Evolutionary conservation across 768 basidiomycete species (phyloP), one percentile per base, ranked within the genome.

Genomic region (Austroboletus festivus): DNA sequence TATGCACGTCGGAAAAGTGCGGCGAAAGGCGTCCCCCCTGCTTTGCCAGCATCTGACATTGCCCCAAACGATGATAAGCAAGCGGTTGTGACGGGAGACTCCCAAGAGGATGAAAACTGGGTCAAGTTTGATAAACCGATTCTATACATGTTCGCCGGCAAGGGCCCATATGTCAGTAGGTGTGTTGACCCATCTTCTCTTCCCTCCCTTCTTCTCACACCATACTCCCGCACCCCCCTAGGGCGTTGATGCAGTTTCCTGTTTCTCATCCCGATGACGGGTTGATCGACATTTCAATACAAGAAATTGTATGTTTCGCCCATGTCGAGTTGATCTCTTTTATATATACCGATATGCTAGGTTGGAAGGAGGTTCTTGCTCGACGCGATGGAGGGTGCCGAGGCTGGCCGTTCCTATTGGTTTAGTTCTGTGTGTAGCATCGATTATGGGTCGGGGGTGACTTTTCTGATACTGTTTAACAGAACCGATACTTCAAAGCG

Each of bases 221-320:
- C 12, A 33, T 13, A 28, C 18, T 8, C 42, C 50, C 18, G 46
- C 33, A 11, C n/a, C 24, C 24, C 34, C 13, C 50, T 44, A 85
- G 85, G 16, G 84, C 86, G 48, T 73, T 86, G 31, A 85, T 92
- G 84, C 81, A 89, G 21, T 93, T 92, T 60, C 92, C 89, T 0
- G 83, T 89, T 4, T 88, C 88, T 19, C 63, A 85, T 42, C 86
- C 89, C 0, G 80, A 86, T 50, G 89, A 93, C 58, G 89, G 89
- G 0, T 64, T 83, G 24, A 82, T 93, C 44, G 90, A 92, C 56
- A 64, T 93, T 37, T 76, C 78, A 37, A 73, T 78, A 33, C 83
- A 90, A 72, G 76, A 80, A 46, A 54, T 73, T 48, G 90, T 87
- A 58, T 31, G 80, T 46, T 10, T 38, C 7, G 9, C 8, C 5